Evolutionary conservation across 2,329 filamentous ascomycete genomes (phyloP).

Genomic region (Xylariales sp.): DNA sequence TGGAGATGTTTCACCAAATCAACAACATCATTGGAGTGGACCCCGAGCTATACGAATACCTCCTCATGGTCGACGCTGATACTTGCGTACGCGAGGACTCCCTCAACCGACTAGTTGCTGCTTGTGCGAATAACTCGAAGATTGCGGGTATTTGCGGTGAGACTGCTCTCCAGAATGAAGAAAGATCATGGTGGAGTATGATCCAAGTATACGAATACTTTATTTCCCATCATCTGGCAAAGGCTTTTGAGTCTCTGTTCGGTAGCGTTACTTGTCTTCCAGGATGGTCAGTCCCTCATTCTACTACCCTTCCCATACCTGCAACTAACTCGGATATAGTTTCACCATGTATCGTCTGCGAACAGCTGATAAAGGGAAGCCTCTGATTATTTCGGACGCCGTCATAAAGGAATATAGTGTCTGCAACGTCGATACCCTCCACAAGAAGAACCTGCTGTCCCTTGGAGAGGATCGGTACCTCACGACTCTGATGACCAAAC

Average conservation of each 20-base stretch:
- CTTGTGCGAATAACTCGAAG: constrained; percentile 89
- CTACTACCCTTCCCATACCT: constrained; percentile 27
- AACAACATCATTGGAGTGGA: constrained; percentile 99
- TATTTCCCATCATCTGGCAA: constrained; percentile 94
- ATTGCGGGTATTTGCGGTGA: constrained; percentile 98
- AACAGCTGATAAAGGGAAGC: constrained; percentile 89
- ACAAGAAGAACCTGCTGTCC: constrained; percentile 78
- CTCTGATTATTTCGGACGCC: constrained; percentile 85
- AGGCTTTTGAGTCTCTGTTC: constrained; percentile 96
- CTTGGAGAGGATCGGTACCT: constrained; percentile 83
- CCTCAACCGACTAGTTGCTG: constrained; percentile 84
- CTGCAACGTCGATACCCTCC: constrained; percentile 86
- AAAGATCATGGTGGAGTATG: constrained; percentile 98
- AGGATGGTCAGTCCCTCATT: constrained; percentile 71
- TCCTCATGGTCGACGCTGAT: constrained; percentile 97
- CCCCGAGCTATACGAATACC: constrained; percentile 93
- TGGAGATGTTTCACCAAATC: constrained; percentile 99
- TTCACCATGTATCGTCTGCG: constrained; percentile 98
- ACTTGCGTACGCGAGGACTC: constrained; percentile 91
- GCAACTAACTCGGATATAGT: constrained; percentile 44
- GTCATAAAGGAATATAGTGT: constrained; percentile 86
- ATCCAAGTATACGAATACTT: constrained; percentile 99
- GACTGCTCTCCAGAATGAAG: constrained; percentile 92
- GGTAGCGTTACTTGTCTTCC: constrained; percentile 98
- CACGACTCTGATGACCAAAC: constrained; percentile 96